Percentiles rank a stretch among this genome's conserved stretches.
Conservation (phyloP, 108 stramenopile species). For the Cyclotella sp. region DNA sequence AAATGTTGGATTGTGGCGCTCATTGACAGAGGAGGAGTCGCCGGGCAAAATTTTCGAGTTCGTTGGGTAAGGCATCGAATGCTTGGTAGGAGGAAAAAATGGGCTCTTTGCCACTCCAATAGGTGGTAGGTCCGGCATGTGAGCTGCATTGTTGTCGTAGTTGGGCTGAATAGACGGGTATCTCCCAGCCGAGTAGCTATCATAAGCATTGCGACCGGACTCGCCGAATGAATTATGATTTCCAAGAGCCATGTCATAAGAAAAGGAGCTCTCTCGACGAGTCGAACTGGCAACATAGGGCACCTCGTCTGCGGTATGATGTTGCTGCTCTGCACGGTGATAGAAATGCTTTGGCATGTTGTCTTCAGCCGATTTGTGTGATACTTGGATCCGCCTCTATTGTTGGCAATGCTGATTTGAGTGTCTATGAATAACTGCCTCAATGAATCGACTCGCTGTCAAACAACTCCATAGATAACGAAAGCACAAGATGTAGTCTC, state of each 20-base stretch:
- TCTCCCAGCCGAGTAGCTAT: not conserved
- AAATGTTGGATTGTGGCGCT: constrained; percentile 3
- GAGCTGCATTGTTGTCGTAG: constrained; percentile 6
- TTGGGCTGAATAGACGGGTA: not conserved
- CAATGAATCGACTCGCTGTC: not conserved
- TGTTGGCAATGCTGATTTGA: not conserved
- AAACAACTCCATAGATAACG: not conserved
- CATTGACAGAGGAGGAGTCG: not conserved
- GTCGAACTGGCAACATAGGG: not conserved
- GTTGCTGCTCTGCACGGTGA: constrained; percentile 3
- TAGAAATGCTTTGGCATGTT: not conserved
- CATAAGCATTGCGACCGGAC: not conserved
- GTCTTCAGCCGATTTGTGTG: not conserved
- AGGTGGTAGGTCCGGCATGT: constrained; percentile 2
- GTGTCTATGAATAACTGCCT: not conserved
- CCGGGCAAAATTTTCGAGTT: not conserved
- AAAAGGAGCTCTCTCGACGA: not conserved
- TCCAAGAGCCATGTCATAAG: not conserved
- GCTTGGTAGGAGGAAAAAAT: not conserved
- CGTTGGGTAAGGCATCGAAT: not conserved
- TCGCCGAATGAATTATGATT: not conserved
- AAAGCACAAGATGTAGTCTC: not conserved
- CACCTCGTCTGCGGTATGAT: not conserved
- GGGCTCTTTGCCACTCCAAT: constrained; percentile 2
- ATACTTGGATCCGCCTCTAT: constrained; percentile 1